Evolutionary conservation across 306 rosid genomes (phyloP), one percentile per base, ranked within the genome.

Genomic region (Medicago lupulina): DNA sequence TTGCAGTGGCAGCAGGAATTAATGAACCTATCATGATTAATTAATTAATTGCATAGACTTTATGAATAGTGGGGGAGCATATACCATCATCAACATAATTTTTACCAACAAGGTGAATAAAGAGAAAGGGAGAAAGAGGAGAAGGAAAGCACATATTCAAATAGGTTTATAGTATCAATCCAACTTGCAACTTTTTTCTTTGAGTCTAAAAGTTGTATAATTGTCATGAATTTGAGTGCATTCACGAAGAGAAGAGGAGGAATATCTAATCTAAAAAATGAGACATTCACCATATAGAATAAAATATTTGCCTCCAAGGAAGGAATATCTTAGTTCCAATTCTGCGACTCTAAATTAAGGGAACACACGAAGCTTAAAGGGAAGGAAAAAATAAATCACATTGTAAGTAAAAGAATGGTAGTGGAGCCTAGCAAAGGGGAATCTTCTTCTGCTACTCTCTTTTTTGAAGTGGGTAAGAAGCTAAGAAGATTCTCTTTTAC

Each of bases 391-490:
- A 73, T 34, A 34, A 21, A 47, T 79, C 62, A 66, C 55, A 61
- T 58, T 59, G 55, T 61, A 76, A 76, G 38, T 34, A 34, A 88
- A 84, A 89, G 89, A 88, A 85, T 82, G 88, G 82, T 83, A 83
- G 88, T 86, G 89, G 89, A 81, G 81, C 72, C 83, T 83, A 76
- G 81, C 83, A 50, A 36, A 66, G 61, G 84, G 79, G 98, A 89
- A 92, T 90, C 96, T 85, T 82, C 89, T 78, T 88, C 92, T 84
- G 85, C 91, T 86, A 88, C 91, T 81, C 65, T 71, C 97, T 89
- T 95, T 90, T 78, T 57, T 87, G 99, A 92, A 95, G 97, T 92
- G 97, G 97, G 89, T 77, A 47, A 85, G 92, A 96, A 92, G 99
- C 91, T 92, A 96, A 92, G 87, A 88, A 96, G 98, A 96, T 96